Evolutionary conservation across 768 basidiomycete species (phyloP).

Genomic region (Tulasnella sp.): DNA sequence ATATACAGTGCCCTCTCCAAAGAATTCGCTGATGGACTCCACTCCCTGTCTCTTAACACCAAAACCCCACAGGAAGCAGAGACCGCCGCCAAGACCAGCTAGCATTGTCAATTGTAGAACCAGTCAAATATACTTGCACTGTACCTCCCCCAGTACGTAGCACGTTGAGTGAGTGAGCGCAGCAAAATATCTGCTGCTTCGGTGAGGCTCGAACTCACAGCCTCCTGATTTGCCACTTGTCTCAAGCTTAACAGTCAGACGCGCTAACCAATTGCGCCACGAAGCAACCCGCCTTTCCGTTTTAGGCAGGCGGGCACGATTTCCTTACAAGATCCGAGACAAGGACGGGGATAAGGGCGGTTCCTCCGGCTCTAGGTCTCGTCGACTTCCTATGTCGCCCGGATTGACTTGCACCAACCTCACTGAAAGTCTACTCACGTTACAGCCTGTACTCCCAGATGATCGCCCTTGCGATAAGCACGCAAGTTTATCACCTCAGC

Average conservation of each 20-base stretch:
- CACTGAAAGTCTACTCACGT: too few relatives aligned
- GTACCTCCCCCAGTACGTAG: background rate
- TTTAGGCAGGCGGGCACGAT: too few relatives aligned
- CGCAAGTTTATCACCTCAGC: too few relatives aligned
- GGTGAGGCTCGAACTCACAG: constrained; percentile 18
- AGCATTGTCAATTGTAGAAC: background rate
- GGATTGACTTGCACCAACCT: too few relatives aligned
- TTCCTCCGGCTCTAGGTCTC: too few relatives aligned
- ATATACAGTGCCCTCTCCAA: constrained; percentile 59
- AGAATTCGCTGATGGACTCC: constrained; percentile 55
- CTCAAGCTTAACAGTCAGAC: constrained; percentile 14
- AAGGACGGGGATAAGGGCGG: too few relatives aligned
- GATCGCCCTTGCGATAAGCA: too few relatives aligned
- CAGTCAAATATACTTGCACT: background rate
- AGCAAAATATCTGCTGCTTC: background rate
- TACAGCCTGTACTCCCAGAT: too few relatives aligned
- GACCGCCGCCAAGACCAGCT: background rate
- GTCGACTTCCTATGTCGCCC: too few relatives aligned
- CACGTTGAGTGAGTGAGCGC: too few relatives aligned
- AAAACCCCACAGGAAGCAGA: constrained; percentile 45
- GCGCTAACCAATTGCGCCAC: constrained; percentile 18
- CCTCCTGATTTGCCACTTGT: constrained; percentile 4
- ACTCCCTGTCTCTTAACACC: constrained; percentile 65
- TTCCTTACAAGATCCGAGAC: too few relatives aligned
- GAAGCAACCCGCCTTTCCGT: too few relatives aligned